Conservation (phyloP, 2,329 filamentous ascomycete species). For the Monilinia aucupariae region DNA sequence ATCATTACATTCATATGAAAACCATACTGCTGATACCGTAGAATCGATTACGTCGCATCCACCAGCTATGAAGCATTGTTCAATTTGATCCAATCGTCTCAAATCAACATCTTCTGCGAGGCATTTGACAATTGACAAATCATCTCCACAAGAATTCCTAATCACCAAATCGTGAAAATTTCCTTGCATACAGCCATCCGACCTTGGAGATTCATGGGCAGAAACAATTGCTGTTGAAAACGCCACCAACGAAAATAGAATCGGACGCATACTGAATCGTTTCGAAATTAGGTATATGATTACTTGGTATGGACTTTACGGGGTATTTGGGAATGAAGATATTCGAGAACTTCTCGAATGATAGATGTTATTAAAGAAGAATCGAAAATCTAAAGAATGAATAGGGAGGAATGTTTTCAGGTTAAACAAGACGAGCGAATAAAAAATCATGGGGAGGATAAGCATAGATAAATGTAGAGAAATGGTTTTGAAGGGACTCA, state of each 20-base stretch:
- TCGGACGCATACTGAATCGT: constrained; percentile 25
- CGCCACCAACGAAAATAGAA: constrained; percentile 15
- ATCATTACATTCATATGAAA: constrained; percentile 22
- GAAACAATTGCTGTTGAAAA: constrained; percentile 21
- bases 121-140: constrained; percentile 24
- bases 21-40: constrained; percentile 22
- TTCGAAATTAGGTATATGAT: not conserved
- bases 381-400: not conserved
- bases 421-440: not conserved
- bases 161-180: constrained; percentile 24
- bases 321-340: not conserved
- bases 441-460: not conserved
- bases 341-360: not conserved
- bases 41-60: constrained; percentile 27
- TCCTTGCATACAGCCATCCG: constrained; percentile 20
- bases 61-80: constrained; percentile 25
- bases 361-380: too few relatives aligned
- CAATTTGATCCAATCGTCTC: constrained; percentile 21
- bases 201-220: constrained; percentile 13
- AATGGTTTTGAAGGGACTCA: not conserved
- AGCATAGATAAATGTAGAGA: constrained; percentile 4
- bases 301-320: not conserved
- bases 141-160: constrained; percentile 25
- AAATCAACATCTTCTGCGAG: constrained; percentile 21
- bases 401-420: not conserved